phyloP scores from a whole-genome alignment of 75 land plant genomes.

The Picea sitchensis region DNA sequence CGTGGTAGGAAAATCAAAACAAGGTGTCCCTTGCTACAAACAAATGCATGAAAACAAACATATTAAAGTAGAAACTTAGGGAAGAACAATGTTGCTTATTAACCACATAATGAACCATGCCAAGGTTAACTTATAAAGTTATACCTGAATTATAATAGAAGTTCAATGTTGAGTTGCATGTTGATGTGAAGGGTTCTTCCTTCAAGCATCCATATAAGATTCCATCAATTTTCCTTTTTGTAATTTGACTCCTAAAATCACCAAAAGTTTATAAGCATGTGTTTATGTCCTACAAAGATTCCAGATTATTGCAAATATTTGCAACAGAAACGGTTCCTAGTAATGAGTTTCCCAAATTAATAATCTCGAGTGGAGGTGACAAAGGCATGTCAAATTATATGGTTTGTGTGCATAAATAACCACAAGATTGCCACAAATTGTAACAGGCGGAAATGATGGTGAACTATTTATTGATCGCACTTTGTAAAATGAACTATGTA shows the following conservation, averaged over 20 bases:
- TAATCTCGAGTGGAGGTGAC: conserved; percentile 32
- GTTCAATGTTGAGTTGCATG: conserved; percentile 20
- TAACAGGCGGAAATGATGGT: conserved; percentile 57
- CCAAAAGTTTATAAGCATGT: neutral
- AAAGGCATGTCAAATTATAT: conserved; percentile 55
- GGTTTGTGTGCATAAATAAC: conserved; percentile 52
- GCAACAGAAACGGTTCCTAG: conserved; percentile 16
- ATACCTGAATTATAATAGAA: conserved; percentile 25
- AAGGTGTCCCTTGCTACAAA: neutral
- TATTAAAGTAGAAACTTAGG: neutral
- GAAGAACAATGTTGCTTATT: neutral
- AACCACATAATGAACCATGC: neutral
- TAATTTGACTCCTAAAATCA: conserved; percentile 12
- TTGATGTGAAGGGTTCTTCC: conserved; percentile 37
- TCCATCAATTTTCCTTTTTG: conserved; percentile 40
- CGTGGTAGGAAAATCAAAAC: conserved; percentile 15
- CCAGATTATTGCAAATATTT: neutral
- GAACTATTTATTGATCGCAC: conserved; percentile 53
- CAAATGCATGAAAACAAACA: neutral
- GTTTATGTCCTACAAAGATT: neutral
- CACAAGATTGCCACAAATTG: conserved; percentile 25
- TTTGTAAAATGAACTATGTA: conserved; percentile 70
- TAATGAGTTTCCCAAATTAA: conserved; percentile 26
- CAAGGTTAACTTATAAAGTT: neutral
- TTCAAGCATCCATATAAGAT: conserved; percentile 18